Evolutionary conservation across 805 yeast genomes (phyloP), one percentile per base, ranked within the genome.

Genomic region (Yarrowia yakushimensis): DNA sequence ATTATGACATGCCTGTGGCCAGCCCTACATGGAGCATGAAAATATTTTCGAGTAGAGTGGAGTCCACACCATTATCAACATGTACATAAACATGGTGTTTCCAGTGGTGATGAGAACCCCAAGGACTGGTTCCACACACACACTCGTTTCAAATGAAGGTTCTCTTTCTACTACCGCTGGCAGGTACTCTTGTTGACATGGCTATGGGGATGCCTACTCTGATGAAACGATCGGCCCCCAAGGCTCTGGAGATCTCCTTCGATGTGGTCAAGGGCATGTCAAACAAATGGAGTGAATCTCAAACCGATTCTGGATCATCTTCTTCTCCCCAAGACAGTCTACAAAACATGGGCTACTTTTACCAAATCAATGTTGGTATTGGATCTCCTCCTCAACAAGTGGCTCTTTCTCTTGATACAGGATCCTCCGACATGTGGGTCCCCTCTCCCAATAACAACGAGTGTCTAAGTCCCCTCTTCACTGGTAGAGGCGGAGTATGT

Each of bases 361-460:
- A 67, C 60, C 55, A 60, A 28, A 34, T 67, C 31, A 36, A 60
- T 17, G 63, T 70, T 17, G 60, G 69, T 12, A 60, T 87, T 11
- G 93, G 94, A 2, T 81, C 89, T 0, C 80, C 85, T 2, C 69
- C 76, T 0, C 86, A 85, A 68, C 70, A 75, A 10, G 74, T 86
- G 4, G 76, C 75, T 3, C 82, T 85, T 12, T 71, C 85, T 36
- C 69, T 86, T 12, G 92, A 86, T 68, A 86, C 90, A 1, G 92
- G 91, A 1, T 85, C 90, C 0, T 79, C 87, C 0, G 91, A 86
- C 69, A 70, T 85, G 48, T 85, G 88, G 87, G 81, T 85, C 18
- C 74, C 63, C 20, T 61, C 64, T 1, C 27, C 45, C 15, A 37
- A 23, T 27, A 52, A 36, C 45, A 48, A 33, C 39, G 39, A 48